These are phyloP conservation scores for Aspergillus niger DNA, from an alignment of 2,329 filamentous ascomycete genomes.

Conservation along the genomic window DNA sequence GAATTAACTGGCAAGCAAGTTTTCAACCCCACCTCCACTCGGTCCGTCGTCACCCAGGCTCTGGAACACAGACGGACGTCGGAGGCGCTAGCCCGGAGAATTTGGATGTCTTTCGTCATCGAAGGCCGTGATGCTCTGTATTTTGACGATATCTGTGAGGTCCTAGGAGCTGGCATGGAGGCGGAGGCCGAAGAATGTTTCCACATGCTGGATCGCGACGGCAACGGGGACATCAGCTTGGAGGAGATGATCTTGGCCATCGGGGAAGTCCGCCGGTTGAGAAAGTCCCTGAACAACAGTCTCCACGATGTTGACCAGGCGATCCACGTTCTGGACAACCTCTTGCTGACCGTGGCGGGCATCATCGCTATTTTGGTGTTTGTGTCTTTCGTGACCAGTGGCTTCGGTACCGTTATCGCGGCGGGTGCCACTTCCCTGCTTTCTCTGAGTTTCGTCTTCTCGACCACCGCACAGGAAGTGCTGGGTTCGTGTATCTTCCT, in stretches of 20 bases:
- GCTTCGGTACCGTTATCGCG: slow-evolving; percentile 79
- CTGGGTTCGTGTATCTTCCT: slow-evolving; percentile 98
- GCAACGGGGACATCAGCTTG: slow-evolving; percentile 90
- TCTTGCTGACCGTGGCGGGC: slow-evolving; percentile 78
- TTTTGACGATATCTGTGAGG: slow-evolving; percentile 80
- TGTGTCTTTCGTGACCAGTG: slow-evolving; percentile 84
- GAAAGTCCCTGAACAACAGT: slow-evolving; percentile 85
- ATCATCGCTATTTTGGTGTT: slow-evolving; percentile 83
- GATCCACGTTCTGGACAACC: slow-evolving; percentile 83
- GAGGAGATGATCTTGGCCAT: slow-evolving; percentile 94
- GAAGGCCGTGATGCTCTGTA: slow-evolving; percentile 81
- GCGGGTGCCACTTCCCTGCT: slow-evolving; percentile 90
- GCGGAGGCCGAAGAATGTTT: slow-evolving; percentile 87
- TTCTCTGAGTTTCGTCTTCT: slow-evolving; percentile 95
- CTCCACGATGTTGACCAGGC: slow-evolving; percentile 98
- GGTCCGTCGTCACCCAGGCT: slow-evolving; percentile 85
- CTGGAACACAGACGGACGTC: slow-evolving; percentile 81
- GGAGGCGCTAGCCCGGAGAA: slow-evolving; percentile 87
- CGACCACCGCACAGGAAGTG: slow-evolving; percentile 87
- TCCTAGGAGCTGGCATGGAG: slow-evolving; percentile 73
- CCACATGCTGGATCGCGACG: slow-evolving; percentile 75
- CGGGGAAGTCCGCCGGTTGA: slow-evolving; percentile 77
- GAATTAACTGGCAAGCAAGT: slow-evolving; percentile 96
- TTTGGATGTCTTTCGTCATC: slow-evolving; percentile 98
- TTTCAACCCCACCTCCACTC: slow-evolving; percentile 87